These are phyloP conservation scores for Lipomyces yamanashiensis DNA, from an alignment of 805 yeast species.

Conservation along the genomic window DNA sequence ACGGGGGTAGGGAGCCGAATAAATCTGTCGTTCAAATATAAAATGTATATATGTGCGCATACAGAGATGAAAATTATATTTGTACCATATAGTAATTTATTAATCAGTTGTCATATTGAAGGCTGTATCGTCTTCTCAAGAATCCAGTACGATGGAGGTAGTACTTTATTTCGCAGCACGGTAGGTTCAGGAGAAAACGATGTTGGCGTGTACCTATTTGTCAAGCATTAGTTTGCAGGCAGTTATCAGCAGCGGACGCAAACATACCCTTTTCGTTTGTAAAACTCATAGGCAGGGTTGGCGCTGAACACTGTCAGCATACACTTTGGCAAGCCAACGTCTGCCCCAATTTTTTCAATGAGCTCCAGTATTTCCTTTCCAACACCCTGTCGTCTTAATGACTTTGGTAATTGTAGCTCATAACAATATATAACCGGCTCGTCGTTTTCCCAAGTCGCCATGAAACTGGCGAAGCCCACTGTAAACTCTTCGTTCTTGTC, in stretches of 20 bases:
- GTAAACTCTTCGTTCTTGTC: background rate
- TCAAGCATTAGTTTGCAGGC: background rate
- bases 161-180: conserved; percentile 18
- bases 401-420: conserved; percentile 33
- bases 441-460: conserved; percentile 35
- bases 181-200: conserved; percentile 27
- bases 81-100: background rate
- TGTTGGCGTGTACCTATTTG: conserved; percentile 16
- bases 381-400: conserved; percentile 24
- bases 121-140: conserved; percentile 19
- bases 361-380: conserved; percentile 25
- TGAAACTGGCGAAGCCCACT: conserved; percentile 36
- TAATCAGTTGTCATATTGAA: background rate
- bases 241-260: background rate
- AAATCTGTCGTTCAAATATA: conserved; percentile 55
- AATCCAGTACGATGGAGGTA: conserved; percentile 34
- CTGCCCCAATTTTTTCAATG: conserved; percentile 22
- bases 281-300: conserved; percentile 36
- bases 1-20: conserved; percentile 48
- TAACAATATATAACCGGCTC: conserved; percentile 37
- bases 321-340: conserved; percentile 17
- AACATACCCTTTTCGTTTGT: conserved; percentile 24
- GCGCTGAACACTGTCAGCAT: conserved; percentile 39
- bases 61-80: background rate
- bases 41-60: conserved; percentile 41